These are phyloP conservation scores for Raffaelea albimanens DNA, from an alignment of 2,329 filamentous ascomycete species.

Conservation along the genomic window DNA sequence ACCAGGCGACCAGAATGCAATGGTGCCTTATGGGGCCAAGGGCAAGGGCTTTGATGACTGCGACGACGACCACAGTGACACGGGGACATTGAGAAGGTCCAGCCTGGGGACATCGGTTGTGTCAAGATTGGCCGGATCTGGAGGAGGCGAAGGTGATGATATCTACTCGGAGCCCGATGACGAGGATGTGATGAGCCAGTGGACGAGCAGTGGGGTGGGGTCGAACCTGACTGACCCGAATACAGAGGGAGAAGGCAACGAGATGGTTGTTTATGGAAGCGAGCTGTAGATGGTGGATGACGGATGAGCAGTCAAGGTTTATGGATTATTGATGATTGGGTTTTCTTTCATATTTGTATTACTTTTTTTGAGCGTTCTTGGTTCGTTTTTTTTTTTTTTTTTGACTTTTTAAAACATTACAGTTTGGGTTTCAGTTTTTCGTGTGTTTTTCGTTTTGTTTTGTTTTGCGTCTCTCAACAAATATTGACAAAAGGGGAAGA, in stretches of 20 bases:
- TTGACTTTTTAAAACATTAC: not conserved
- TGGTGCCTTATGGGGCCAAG: conserved; percentile 10
- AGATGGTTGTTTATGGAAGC: conserved; percentile 14
- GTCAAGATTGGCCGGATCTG: conserved; percentile 24
- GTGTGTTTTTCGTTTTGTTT: not conserved
- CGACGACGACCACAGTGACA: conserved; percentile 36
- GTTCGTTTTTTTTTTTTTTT: not conserved
- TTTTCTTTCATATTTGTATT: not conserved
- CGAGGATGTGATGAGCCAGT: conserved; percentile 32
- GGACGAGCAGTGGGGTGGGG: conserved; percentile 33
- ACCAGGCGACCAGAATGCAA: not conserved
- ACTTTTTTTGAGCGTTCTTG: too few relatives aligned
- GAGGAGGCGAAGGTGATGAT: conserved; percentile 12
- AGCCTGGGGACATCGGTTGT: conserved; percentile 40
- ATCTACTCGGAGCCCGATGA: conserved; percentile 25
- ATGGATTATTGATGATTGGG: too few relatives aligned
- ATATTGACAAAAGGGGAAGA: too few relatives aligned
- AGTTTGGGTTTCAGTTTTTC: not conserved
- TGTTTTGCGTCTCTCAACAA: too few relatives aligned
- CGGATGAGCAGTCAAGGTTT: conserved; percentile 2
- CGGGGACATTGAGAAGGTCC: conserved; percentile 36
- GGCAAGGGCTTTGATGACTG: conserved; percentile 21
- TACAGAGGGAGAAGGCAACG: conserved; percentile 12
- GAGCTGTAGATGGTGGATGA: not conserved
- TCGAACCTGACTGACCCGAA: conserved; percentile 16